Conservation (phyloP, 225 moss, liverwort and hornwort genomes). For the Physcomitrellopsis africana region DNA sequence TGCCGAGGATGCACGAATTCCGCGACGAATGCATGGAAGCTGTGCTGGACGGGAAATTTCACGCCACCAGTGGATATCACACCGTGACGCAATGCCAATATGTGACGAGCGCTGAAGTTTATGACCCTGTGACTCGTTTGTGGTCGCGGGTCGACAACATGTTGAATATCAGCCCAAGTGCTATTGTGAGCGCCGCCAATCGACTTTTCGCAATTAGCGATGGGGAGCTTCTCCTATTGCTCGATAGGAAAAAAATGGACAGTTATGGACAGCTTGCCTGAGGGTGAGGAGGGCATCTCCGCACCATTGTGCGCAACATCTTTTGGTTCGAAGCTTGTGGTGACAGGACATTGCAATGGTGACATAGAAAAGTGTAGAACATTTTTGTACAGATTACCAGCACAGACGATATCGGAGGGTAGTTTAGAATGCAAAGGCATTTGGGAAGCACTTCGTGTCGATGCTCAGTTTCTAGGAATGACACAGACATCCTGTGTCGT, state of each 20-base stretch:
- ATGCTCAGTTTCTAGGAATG: conserved; percentile 48
- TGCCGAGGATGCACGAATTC: conserved; percentile 55
- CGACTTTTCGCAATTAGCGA: conserved; percentile 37
- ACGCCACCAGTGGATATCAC: conserved; percentile 64
- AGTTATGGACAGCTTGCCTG: conserved; percentile 50
- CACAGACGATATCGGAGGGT: conserved; percentile 13
- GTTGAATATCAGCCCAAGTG: conserved; percentile 33
- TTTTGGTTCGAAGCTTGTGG: conserved; percentile 38
- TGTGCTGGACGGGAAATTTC: conserved; percentile 48
- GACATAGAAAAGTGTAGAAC: conserved; percentile 28
- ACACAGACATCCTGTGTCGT: conserved; percentile 60
- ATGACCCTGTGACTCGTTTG: conserved; percentile 34
- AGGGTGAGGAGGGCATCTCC: conserved; percentile 39
- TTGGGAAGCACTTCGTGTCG: conserved; percentile 48
- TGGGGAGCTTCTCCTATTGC: conserved; percentile 32
- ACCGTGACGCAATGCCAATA: conserved; percentile 61
- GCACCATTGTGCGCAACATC: conserved; percentile 48
- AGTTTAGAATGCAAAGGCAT: conserved; percentile 24
- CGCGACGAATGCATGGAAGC: conserved; percentile 67
- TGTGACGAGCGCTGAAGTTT: conserved; percentile 57
- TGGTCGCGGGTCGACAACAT: conserved; percentile 59
- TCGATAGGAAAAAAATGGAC: conserved; percentile 47
- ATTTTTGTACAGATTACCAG: conserved; percentile 37
- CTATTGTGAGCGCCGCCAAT: conserved; percentile 14
- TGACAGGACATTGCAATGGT: conserved; percentile 21